Conservation (phyloP, 2,329 filamentous ascomycete genomes). For the Cladosporium colombiae region DNA sequence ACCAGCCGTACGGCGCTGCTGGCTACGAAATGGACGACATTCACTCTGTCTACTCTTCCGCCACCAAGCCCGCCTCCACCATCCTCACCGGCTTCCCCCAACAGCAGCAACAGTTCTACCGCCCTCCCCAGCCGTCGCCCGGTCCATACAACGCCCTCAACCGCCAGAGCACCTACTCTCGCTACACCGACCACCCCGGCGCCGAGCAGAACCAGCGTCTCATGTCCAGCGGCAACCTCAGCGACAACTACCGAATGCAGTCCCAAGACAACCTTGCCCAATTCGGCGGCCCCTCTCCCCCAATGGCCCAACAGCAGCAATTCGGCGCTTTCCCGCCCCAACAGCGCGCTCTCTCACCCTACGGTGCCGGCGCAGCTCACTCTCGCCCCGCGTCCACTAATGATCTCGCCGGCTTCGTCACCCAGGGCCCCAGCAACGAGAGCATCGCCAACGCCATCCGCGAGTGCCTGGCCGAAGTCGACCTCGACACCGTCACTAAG, state of each 20-base stretch:
- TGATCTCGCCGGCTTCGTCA: conserved; percentile 53
- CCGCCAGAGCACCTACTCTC: conserved; percentile 72
- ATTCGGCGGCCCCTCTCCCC: conserved; percentile 36
- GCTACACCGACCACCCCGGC: conserved; percentile 62
- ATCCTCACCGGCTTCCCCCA: conserved; percentile 76
- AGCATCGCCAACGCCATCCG: conserved; percentile 84
- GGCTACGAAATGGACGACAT: conserved; percentile 98
- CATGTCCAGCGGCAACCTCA: conserved; percentile 62
- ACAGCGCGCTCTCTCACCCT: conserved; percentile 28
- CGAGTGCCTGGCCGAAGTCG: conserved; percentile 78
- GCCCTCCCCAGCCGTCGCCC: conserved; percentile 73
- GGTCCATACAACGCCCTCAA: conserved; percentile 68
- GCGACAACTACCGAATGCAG: conserved; percentile 43
- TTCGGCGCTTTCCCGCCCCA: conserved; percentile 12
- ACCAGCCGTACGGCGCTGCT: conserved; percentile 42
- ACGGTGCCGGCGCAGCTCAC: conserved; percentile 7
- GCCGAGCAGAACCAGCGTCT: conserved; percentile 48
- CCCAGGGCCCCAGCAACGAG: conserved; percentile 71
- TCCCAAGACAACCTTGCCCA: conserved; percentile 39
- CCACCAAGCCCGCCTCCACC: conserved; percentile 80
- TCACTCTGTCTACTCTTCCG: conserved; percentile 92
- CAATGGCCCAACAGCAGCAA: conserved; percentile 22
- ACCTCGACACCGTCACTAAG: conserved; percentile 96
- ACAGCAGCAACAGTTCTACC: conserved; percentile 47
- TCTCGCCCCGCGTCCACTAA: conserved; percentile 31